Base-by-base conservation (phyloP, 2,329 filamentous ascomycete genomes). In the Monosporascus sp. region DNA sequence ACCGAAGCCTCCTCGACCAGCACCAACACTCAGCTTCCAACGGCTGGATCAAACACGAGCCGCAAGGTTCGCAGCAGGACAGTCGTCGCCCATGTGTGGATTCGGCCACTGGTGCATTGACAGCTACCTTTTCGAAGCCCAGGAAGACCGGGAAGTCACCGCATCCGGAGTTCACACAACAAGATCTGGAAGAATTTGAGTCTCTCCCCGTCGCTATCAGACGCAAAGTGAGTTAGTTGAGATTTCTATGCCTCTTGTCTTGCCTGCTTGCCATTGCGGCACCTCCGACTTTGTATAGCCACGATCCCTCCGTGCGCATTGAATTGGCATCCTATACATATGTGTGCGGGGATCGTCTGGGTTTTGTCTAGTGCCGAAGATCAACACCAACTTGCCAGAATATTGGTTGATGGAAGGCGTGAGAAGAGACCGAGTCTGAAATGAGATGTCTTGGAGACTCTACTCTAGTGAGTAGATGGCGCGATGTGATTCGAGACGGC, bases 181-280 rank as follows among this genome's bases (percentile, higher is more conserved):
- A 60, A 37, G 63, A 66, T 37, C 47, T 66, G 9, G 75, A 78
- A 55, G 76, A 79, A 59, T 79, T 78, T 60, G 75, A 78, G 58
- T 71, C 74, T 39, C 66, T 80, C 52, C 76, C 77, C 8, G 58
- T 75, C 46, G 75, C 76, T n/a, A 74, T 79, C 22, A 72, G 75
- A 57, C 71, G 74, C 64, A 79, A 80, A 73, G 77, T 80, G 66
- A 66, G 74, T 70, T 49, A 35, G 31, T 44, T 49, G 46, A 27
- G 24, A 48, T 49, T 41, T 37, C 50, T 45, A 48, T 52, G 46
- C 3, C 39, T 47, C 37, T 17, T 38, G 9, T 35, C 9, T 47
- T 17, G 17, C 37, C 31, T 14, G 31, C 31, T 35, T 11, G 31
- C 11, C 31, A 35, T 35, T 35, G 31, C 11, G 31, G 31, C 31